These are phyloP conservation scores for Limtongia smithiae DNA, from an alignment of 805 yeast species.

Conservation along the genomic window DNA sequence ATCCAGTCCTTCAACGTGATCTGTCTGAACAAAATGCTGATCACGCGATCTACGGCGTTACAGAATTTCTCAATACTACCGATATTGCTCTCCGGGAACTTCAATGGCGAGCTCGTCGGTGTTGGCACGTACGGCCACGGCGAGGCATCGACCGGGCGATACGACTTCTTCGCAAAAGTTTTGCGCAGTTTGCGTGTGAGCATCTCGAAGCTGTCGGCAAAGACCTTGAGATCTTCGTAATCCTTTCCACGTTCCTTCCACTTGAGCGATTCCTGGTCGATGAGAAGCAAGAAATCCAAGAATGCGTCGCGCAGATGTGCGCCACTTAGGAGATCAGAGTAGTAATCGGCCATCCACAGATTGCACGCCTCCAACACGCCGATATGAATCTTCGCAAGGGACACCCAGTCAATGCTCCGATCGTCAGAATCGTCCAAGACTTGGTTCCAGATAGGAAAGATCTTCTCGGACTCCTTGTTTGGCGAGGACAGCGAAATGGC, in stretches of 20 bases:
- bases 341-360: conserved; percentile 67
- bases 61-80: conserved; percentile 55
- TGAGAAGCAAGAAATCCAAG: conserved; percentile 59
- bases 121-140: conserved; percentile 30
- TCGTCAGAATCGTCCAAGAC: conserved; percentile 40
- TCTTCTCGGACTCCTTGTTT: conserved; percentile 29
- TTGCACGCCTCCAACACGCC: conserved; percentile 76
- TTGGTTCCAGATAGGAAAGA: conserved; percentile 30
- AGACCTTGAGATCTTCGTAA: conserved; percentile 16
- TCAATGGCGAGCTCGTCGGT: neutral
- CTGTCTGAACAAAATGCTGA: conserved; percentile 54
- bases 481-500: conserved; percentile 49
- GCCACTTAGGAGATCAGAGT: conserved; percentile 70
- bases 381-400: conserved; percentile 72
- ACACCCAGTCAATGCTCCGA: conserved; percentile 54
- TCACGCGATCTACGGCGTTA: conserved; percentile 58
- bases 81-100: conserved; percentile 12
- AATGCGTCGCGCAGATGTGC: conserved; percentile 55
- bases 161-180: conserved; percentile 43
- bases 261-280: conserved; percentile 58
- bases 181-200: conserved; percentile 66
- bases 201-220: conserved; percentile 35
- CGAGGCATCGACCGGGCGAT: conserved; percentile 36
- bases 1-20: conserved; percentile 75
- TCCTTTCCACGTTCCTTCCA: conserved; percentile 29